Base-by-base conservation (phyloP, 2,329 filamentous ascomycete genomes). In the Diaporthe vaccinii region DNA sequence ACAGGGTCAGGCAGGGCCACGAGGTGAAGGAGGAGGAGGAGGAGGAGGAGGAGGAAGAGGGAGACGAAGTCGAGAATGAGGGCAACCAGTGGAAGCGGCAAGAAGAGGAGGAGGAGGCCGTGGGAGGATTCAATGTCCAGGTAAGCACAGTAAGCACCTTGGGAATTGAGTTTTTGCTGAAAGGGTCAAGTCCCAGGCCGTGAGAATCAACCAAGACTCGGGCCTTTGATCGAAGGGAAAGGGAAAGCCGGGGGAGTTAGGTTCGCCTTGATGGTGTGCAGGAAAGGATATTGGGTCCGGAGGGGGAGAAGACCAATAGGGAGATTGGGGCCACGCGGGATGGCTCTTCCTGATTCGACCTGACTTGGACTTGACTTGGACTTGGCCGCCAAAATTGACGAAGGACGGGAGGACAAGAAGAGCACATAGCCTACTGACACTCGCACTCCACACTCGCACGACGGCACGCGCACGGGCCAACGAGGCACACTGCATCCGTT, bases 71-170 rank as follows among this genome's bases (percentile, higher is more conserved):
- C 44, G 22, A 67, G 41, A 39, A 20, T 5, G 58, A 51, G 28
- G 28, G 59, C 25, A 15, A 6, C 59, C 15, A 44, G 59, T 31
- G 12, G 59, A 31, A 28, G 39, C 41, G 28, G 59, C 39, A 31
- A 46, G 59, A 44, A 65, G 59, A 51, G 44, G 25, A 31, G 25
- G 25, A 55, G 53, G 6, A 55, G 39, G 17, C 14, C n/a, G 59
- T 62, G 39, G 59, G n/a, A 65, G 49, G 65, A 68, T 68, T 53
- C 31, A 34, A 68, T 25, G 46, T 39, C 28, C 44, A 68, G 46
- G 65, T 68, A 68, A 68, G 65, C 65, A 68, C 65, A 68, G 65
- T 68, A 51, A 68, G 65, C 65, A 68, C 65, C 65, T 68, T 68
- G 65, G 65, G 65, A 53, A 68, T 68, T 53, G 65, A 53, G 65